These are phyloP conservation scores for Lentinus tigrinus DNA, from an alignment of 768 basidiomycete genomes.

Conservation along the genomic window DNA sequence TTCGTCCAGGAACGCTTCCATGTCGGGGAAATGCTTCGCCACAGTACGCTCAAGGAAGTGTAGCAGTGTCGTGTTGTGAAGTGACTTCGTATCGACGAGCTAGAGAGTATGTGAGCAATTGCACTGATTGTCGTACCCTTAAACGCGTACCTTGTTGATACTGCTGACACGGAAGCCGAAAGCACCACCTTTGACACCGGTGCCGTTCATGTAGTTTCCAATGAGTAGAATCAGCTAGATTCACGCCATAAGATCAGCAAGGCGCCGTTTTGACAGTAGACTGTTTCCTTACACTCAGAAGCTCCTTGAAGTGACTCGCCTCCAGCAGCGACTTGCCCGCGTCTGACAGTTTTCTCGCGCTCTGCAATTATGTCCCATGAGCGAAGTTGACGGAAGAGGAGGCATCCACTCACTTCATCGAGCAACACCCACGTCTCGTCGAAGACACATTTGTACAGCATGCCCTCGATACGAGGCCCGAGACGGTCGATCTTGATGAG, in stretches of 20 bases:
- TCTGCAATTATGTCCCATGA: conserved; percentile 40
- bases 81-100: conserved; percentile 97
- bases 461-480: conserved; percentile 86
- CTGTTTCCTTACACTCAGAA: conserved; percentile 64
- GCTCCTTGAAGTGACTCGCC: conserved; percentile 86
- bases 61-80: conserved; percentile 89
- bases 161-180: conserved; percentile 97
- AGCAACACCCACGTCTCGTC: conserved; percentile 81
- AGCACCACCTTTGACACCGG: conserved; percentile 93
- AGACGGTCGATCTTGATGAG: conserved; percentile 93
- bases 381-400: neutral
- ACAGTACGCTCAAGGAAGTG: conserved; percentile 94
- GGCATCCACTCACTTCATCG: conserved; percentile 60
- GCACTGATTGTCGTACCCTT: neutral
- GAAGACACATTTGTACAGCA: conserved; percentile 89
- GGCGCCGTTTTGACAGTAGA: neutral
- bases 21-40: conserved; percentile 80
- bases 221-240: conserved; percentile 83
- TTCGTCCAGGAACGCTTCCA: conserved; percentile 88
- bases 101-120: conserved; percentile 26
- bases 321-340: conserved; percentile 78
- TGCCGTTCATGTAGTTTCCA: conserved; percentile 98
- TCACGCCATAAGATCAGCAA: neutral
- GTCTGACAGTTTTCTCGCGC: conserved; percentile 75
- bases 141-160: conserved; percentile 83